These are phyloP conservation scores for Hymenoscyphus salicellus DNA, from an alignment of 2,329 filamentous ascomycete species.

Conservation along the genomic window DNA sequence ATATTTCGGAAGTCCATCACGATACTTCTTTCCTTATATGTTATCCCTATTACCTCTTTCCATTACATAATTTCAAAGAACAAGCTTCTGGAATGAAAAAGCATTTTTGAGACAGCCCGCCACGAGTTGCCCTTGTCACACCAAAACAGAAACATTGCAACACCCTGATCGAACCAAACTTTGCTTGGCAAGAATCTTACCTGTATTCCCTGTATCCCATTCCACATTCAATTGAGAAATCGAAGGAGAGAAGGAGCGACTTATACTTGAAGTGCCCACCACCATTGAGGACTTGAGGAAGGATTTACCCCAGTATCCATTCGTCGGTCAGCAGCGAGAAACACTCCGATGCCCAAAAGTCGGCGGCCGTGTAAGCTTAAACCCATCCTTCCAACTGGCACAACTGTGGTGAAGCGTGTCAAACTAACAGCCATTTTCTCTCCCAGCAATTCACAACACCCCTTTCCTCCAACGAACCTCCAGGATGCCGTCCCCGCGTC, in stretches of 20 bases:
- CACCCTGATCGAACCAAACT: background rate
- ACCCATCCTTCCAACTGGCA: background rate
- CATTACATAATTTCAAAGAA: background rate
- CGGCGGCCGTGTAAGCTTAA: background rate
- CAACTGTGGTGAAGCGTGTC: background rate
- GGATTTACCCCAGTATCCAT: background rate
- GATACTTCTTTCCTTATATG: background rate
- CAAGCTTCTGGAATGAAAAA: background rate
- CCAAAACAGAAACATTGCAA: background rate
- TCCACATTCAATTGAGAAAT: too few species aligned
- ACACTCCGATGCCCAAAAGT: background rate
- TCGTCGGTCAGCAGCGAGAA: background rate
- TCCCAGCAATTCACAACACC: conserved; percentile 17
- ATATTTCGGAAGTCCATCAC: background rate
- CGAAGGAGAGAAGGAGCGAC: too few species aligned
- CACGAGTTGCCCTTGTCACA: background rate
- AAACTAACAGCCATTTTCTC: background rate
- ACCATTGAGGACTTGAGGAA: too few species aligned
- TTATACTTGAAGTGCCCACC: too few species aligned
- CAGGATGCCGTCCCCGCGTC: conserved; percentile 66
- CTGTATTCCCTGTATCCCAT: background rate
- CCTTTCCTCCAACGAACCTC: conserved; percentile 21
- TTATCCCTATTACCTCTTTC: background rate
- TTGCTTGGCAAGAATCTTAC: background rate
- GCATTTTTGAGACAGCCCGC: background rate